A percentile compares a stretch with the other conserved stretches of the same genome.
Conservation (phyloP, 371 early-diverging fungal species). For the Mucor lusitanicus region DNA sequence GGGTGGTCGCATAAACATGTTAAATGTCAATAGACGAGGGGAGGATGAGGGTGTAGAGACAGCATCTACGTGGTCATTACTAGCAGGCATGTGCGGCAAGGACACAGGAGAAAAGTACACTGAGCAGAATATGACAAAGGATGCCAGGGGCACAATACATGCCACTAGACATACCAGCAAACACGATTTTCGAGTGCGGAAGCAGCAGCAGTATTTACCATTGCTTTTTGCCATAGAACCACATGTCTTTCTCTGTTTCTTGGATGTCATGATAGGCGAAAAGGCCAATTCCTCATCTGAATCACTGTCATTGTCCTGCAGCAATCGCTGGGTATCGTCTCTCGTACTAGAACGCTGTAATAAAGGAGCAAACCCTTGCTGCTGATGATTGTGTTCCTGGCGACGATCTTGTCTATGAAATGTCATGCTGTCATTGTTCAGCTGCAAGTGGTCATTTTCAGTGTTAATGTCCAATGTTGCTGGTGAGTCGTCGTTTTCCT, state of each 20-base stretch:
- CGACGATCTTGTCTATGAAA: background rate
- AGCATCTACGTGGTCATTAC: background rate
- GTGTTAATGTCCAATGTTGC: background rate
- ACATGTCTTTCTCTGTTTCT: background rate
- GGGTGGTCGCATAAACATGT: constrained; percentile 87
- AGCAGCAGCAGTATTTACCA: background rate
- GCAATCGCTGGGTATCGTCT: background rate
- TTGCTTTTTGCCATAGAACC: background rate
- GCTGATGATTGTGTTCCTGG: background rate
- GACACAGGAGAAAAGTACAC: constrained; percentile 27
- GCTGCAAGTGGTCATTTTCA: background rate
- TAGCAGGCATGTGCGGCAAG: constrained; percentile 24
- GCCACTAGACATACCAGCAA: background rate
- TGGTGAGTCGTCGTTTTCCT: background rate
- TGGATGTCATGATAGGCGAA: background rate
- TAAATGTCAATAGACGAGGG: constrained; percentile 74
- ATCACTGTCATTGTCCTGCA: background rate
- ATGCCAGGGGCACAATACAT: background rate
- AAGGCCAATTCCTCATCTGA: background rate
- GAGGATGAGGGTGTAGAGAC: constrained; percentile 9
- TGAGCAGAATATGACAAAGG: constrained; percentile 12
- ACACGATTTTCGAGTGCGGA: background rate
- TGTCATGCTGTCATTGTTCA: background rate
- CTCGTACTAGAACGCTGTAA: background rate
- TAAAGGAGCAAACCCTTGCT: background rate